phyloP scores from a whole-genome alignment of 306 rosid species.

The Lablab purpureus region DNA sequence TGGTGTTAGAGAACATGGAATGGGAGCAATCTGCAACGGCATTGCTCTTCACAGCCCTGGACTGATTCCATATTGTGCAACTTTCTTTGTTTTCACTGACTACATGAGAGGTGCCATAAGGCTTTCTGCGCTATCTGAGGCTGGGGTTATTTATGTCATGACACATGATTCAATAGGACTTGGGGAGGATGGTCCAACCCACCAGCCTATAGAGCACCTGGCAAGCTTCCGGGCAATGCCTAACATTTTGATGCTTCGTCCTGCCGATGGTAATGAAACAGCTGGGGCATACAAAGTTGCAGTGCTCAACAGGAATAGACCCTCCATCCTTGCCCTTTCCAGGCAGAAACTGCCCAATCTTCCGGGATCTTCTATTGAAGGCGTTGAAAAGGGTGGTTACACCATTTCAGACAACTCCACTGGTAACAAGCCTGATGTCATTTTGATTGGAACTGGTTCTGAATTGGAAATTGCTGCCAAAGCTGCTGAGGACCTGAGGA shows the following conservation, averaged over 20 bases:
- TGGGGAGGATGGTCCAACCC: constrained; percentile 99
- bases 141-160: constrained; percentile 91
- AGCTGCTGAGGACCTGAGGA: constrained; percentile 90
- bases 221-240: constrained; percentile 99
- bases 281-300: constrained; percentile 98
- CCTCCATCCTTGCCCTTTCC: constrained; percentile 96
- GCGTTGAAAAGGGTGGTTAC: constrained; percentile 96
- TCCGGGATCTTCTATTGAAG: constrained; percentile 84
- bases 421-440: constrained; percentile 94
- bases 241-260: constrained; percentile 93
- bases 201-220: constrained; percentile 94
- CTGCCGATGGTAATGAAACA: constrained; percentile 98
- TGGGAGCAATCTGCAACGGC: constrained; percentile 99
- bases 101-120: constrained; percentile 99
- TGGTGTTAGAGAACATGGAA: constrained; percentile 96
- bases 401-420: constrained; percentile 82
- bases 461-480: constrained; percentile 92
- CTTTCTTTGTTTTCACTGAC: constrained; percentile 98
- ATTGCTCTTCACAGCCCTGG: constrained; percentile 96
- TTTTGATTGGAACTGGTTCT: constrained; percentile 93
- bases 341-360: constrained; percentile 88
- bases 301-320: constrained; percentile 76
- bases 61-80: constrained; percentile 91
- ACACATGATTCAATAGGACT: constrained; percentile 99
- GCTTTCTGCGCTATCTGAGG: constrained; percentile 77